Conservation (phyloP, 139 green algal species). For the Astrephomene gubernaculifera region DNA sequence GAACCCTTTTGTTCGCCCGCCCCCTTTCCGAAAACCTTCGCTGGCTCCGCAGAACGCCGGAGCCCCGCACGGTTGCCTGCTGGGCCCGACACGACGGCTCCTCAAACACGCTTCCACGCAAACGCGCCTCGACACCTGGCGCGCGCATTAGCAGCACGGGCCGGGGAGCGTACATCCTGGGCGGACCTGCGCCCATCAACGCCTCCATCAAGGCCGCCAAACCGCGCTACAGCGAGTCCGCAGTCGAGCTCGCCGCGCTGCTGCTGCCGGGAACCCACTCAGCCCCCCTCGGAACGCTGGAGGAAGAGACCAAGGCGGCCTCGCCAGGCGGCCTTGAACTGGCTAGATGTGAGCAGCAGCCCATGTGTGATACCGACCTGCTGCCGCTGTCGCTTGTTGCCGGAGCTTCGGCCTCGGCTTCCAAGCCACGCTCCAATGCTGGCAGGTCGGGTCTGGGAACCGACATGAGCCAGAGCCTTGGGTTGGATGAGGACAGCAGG, state of each 20-base stretch:
- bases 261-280: too few relatives aligned
- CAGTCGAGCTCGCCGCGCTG: slow-evolving; percentile 2
- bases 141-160: slow-evolving; percentile 10
- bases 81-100: not conserved
- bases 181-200: not conserved
- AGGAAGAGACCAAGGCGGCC: too few relatives aligned
- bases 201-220: not conserved
- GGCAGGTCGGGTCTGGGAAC: too few relatives aligned
- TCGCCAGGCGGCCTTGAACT: not conserved
- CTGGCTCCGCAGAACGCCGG: slow-evolving; percentile 17
- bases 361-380: too few relatives aligned
- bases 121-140: not conserved
- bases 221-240: not conserved
- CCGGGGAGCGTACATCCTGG: not conserved
- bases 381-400: too few relatives aligned
- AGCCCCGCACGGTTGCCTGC: slow-evolving; percentile 8
- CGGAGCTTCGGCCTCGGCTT: too few relatives aligned
- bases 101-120: not conserved
- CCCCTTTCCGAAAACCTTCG: too few relatives aligned
- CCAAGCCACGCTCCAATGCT: too few relatives aligned
- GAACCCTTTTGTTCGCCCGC: too few relatives aligned
- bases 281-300: too few relatives aligned
- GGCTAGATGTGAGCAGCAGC: not conserved
- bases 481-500: slow-evolving; percentile 24
- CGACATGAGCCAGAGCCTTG: too few relatives aligned